Evolutionary conservation across 257 asterid species (phyloP).

Genomic region (Solanum rostratum): DNA sequence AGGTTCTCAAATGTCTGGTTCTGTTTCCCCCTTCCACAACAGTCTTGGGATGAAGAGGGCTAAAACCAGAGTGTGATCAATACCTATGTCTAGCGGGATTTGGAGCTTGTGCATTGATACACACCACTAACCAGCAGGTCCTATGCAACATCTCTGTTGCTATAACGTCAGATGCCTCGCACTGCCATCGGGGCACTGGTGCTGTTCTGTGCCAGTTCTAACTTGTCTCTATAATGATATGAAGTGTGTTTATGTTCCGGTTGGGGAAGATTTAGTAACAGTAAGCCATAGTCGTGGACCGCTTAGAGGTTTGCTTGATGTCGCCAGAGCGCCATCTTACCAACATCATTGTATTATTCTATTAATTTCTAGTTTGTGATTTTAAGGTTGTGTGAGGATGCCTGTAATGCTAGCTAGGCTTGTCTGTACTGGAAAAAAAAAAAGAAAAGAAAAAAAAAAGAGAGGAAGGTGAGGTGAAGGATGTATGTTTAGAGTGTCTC

Average conservation of each 20-base stretch:
- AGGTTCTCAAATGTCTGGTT: constrained; percentile 82
- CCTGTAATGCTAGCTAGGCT: neutral
- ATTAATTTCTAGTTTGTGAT: constrained; percentile 34
- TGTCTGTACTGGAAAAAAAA: neutral
- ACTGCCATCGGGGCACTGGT: constrained; percentile 38
- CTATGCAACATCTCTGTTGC: constrained; percentile 16
- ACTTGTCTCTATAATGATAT: constrained; percentile 33
- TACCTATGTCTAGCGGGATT: neutral
- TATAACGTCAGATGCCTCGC: constrained; percentile 24
- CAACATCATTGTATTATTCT: constrained; percentile 21
- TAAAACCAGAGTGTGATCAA: constrained; percentile 65
- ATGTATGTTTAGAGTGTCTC: neutral
- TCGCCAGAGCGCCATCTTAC: constrained; percentile 16
- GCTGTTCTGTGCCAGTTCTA: constrained; percentile 26
- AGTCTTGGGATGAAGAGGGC: constrained; percentile 98
- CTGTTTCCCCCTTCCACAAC: constrained; percentile 85
- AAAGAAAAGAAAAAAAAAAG: neutral
- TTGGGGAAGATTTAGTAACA: constrained; percentile 22
- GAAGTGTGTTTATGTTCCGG: constrained; percentile 37
- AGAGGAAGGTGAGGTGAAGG: neutral
- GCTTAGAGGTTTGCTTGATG: constrained; percentile 19
- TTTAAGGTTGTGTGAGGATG: constrained; percentile 7
- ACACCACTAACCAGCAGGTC: constrained; percentile 20
- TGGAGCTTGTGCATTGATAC: constrained; percentile 12
- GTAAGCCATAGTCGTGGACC: constrained; percentile 22